A percentile compares a stretch with the other conserved stretches of the same genome.
phyloP scores from a whole-genome alignment of 108 stramenopile species.

The Conticribra weissflogii region DNA sequence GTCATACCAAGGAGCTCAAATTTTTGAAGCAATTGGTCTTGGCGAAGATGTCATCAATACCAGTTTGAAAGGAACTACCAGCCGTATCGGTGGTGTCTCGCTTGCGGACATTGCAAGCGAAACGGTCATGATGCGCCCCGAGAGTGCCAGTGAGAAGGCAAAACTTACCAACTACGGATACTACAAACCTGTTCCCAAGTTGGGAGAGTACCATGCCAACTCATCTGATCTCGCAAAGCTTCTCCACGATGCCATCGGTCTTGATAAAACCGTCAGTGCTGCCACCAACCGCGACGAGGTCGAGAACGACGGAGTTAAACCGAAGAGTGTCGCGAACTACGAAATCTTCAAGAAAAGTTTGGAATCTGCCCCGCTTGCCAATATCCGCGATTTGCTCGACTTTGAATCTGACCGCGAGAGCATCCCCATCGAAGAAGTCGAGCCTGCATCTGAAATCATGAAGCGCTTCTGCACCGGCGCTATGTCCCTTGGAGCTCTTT shows the following conservation, averaged over 20 bases:
- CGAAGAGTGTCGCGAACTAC: constrained; percentile 80
- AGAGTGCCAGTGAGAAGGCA: constrained; percentile 65
- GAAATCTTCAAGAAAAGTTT: constrained; percentile 89
- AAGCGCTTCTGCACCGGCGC: constrained; percentile 93
- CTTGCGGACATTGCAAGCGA: constrained; percentile 83
- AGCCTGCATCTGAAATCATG: constrained; percentile 88
- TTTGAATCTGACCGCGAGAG: constrained; percentile 86
- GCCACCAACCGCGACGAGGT: constrained; percentile 77
- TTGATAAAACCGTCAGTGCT: constrained; percentile 85
- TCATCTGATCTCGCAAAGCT: constrained; percentile 92
- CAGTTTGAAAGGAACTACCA: constrained; percentile 96
- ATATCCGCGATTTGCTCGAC: constrained; percentile 91
- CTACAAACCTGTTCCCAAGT: constrained; percentile 88
- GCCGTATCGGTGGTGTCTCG: constrained; percentile 81
- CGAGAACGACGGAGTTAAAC: constrained; percentile 81
- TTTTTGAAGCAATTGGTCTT: constrained; percentile 96
- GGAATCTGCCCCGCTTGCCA: constrained; percentile 80
- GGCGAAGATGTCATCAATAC: constrained; percentile 84
- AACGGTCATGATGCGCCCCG: constrained; percentile 88
- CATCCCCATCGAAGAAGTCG: constrained; percentile 86
- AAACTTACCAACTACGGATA: constrained; percentile 90
- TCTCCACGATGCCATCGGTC: constrained; percentile 88
- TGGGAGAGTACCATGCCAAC: constrained; percentile 96
- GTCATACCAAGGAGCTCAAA: constrained; percentile 94
- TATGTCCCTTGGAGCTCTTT: constrained; percentile 94